Conservation (phyloP, 176 grass and related monocot genomes). For the Carex cristatella region DNA sequence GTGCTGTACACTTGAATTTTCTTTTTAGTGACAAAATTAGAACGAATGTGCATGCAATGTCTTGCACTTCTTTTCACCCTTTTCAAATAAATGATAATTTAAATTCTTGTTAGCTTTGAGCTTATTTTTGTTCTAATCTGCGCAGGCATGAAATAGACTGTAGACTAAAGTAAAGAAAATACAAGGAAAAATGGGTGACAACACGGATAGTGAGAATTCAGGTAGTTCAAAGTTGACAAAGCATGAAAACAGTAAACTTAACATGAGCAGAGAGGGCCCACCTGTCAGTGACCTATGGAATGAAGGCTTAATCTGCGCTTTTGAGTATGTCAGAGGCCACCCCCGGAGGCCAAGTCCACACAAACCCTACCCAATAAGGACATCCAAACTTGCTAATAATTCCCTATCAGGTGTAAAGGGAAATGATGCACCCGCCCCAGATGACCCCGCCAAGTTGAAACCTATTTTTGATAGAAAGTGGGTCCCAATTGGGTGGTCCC, state of each 20-base stretch:
- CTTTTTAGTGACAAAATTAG: background rate
- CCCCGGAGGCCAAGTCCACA: slow-evolving; percentile 21
- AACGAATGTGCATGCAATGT: background rate
- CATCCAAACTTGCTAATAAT: slow-evolving; percentile 9
- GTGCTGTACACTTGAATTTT: too few relatives aligned
- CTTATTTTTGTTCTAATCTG: background rate
- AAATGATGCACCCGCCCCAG: slow-evolving; percentile 2
- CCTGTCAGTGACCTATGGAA: slow-evolving; percentile 74
- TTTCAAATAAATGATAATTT: background rate
- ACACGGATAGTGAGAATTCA: slow-evolving; percentile 20
- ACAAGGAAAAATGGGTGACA: slow-evolving; percentile 30
- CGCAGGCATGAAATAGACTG: background rate
- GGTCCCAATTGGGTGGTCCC: slow-evolving; percentile 89
- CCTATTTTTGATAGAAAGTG: slow-evolving; percentile 53
- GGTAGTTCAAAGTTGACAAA: slow-evolving; percentile 24
- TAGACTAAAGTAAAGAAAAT: background rate
- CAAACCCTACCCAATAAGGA: slow-evolving; percentile 26
- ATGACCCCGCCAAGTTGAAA: slow-evolving; percentile 15
- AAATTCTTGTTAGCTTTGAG: background rate
- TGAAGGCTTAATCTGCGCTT: slow-evolving; percentile 79
- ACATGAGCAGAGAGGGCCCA: slow-evolving; percentile 35
- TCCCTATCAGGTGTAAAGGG: slow-evolving; percentile 18
- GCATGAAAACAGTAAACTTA: slow-evolving; percentile 39
- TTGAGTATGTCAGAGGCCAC: slow-evolving; percentile 52
- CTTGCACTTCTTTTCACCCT: background rate